Evolutionary conservation across 768 basidiomycete genomes (phyloP).

Genomic region (Lentinula raphanica): DNA sequence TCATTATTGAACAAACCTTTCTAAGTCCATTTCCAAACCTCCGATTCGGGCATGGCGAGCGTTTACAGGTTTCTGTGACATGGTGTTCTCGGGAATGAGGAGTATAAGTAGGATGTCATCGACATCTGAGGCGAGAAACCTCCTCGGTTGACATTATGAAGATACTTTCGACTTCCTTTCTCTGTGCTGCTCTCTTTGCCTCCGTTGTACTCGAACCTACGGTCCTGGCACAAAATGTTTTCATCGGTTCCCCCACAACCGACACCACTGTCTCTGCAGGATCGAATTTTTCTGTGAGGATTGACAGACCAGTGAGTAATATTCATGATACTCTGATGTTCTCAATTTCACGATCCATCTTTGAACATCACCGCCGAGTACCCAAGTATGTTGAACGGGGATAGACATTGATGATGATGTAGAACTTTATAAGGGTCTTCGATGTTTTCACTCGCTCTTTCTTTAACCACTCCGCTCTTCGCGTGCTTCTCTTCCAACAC

Average conservation of each 20-base stretch:
- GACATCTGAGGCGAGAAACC: neutral
- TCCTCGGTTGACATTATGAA: neutral
- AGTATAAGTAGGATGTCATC: neutral
- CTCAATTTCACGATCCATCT: neutral
- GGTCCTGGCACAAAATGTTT: conserved; percentile 35
- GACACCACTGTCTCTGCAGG: conserved; percentile 32
- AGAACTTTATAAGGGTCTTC: too few relatives aligned
- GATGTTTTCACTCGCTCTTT: too few relatives aligned
- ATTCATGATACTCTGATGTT: neutral
- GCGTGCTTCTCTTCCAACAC: neutral
- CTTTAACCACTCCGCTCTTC: neutral
- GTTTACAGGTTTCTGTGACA: too few relatives aligned
- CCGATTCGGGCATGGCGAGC: too few relatives aligned
- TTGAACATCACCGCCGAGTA: too few relatives aligned
- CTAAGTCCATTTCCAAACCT: too few relatives aligned
- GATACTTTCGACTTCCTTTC: neutral
- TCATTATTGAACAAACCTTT: too few relatives aligned
- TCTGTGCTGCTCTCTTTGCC: neutral
- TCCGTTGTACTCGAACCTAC: conserved; percentile 18
- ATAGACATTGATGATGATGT: too few relatives aligned
- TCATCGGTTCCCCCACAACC: conserved; percentile 35
- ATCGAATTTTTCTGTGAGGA: conserved; percentile 33
- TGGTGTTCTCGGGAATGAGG: neutral
- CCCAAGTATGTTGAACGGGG: too few relatives aligned
- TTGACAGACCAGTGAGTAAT: conserved; percentile 43